These are phyloP conservation scores for Tricholoma flavovirens DNA, from an alignment of 768 basidiomycete genomes.

Conservation along the genomic window DNA sequence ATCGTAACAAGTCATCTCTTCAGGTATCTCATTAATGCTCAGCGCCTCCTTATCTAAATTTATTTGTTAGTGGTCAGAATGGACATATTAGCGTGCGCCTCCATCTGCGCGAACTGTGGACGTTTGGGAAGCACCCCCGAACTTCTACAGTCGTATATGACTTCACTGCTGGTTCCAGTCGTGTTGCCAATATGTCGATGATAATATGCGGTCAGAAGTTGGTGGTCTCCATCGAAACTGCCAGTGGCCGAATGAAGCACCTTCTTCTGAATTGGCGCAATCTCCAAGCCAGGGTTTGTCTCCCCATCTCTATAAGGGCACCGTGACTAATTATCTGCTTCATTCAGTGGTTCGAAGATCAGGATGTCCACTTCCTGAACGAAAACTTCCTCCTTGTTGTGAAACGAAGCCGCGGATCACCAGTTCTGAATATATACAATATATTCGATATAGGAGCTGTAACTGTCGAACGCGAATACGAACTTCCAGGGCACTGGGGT, in stretches of 20 bases:
- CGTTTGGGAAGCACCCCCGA: constrained; percentile 48
- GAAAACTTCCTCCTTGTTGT: constrained; percentile 39
- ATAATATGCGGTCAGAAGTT: constrained; percentile 39
- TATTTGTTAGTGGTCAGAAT: constrained; percentile 27
- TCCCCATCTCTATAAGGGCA: neutral
- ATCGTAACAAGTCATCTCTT: constrained; percentile 38
- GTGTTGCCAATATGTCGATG: constrained; percentile 31
- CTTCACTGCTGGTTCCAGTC: constrained; percentile 31
- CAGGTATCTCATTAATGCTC: constrained; percentile 23
- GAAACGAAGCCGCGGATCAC: constrained; percentile 29
- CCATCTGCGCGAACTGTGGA: constrained; percentile 50
- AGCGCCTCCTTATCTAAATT: neutral
- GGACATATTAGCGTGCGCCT: constrained; percentile 39
- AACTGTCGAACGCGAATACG: constrained; percentile 44
- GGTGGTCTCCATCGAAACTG: constrained; percentile 36
- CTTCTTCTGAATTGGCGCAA: constrained; percentile 47
- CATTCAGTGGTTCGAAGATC: constrained; percentile 45
- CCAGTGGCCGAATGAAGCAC: constrained; percentile 35
- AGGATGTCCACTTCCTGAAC: constrained; percentile 41
- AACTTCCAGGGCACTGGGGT: constrained; percentile 50
- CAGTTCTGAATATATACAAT: constrained; percentile 42
- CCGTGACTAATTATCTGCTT: neutral
- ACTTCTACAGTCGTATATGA: constrained; percentile 37
- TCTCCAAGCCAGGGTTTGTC: constrained; percentile 38
- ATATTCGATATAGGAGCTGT: constrained; percentile 38